These are phyloP conservation scores for Teunomyces panamensis DNA, from an alignment of 805 yeast genomes.

Conservation along the genomic window DNA sequence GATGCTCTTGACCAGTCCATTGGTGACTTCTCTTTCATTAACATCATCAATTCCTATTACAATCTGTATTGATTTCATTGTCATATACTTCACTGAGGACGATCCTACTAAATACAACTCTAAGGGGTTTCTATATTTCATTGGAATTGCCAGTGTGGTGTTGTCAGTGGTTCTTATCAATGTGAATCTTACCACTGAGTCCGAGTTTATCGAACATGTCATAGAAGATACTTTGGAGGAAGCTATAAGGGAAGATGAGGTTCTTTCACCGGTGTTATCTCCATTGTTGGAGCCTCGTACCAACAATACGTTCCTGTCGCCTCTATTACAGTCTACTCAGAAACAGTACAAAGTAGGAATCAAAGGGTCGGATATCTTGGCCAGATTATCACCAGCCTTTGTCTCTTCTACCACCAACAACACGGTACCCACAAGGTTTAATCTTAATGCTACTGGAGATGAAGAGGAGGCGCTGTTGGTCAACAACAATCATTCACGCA, in stretches of 20 bases:
- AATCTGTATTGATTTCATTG: slow-evolving; percentile 46
- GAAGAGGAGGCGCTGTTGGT: slow-evolving; percentile 8
- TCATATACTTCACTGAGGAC: slow-evolving; percentile 22
- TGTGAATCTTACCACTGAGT: slow-evolving; percentile 39
- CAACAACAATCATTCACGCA: slow-evolving; percentile 9
- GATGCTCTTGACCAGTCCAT: slow-evolving; percentile 51
- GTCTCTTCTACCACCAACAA: slow-evolving; percentile 2
- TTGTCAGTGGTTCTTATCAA: slow-evolving; percentile 47
- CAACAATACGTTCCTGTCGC: slow-evolving; percentile 5
- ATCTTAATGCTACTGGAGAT: slow-evolving; percentile 11
- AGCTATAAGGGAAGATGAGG: slow-evolving; percentile 45
- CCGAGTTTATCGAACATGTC: slow-evolving; percentile 44
- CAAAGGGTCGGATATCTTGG: slow-evolving; percentile 9
- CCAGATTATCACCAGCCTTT: slow-evolving; percentile 14
- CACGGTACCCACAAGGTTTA: slow-evolving; percentile 12
- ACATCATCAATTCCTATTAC: slow-evolving; percentile 54
- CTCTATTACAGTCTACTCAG: slow-evolving; percentile 2
- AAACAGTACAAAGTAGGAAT: slow-evolving; percentile 10
- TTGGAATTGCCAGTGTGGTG: slow-evolving; percentile 48
- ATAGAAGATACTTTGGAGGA: slow-evolving; percentile 48
- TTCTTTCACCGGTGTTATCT: slow-evolving; percentile 45
- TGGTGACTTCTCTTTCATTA: slow-evolving; percentile 49
- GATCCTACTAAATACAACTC: slow-evolving; percentile 15
- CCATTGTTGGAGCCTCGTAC: slow-evolving; percentile 30
- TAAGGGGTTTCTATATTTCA: slow-evolving; percentile 31